Conservation (phyloP, 2,329 filamentous ascomycete species). For the Diaporthe vexans region DNA sequence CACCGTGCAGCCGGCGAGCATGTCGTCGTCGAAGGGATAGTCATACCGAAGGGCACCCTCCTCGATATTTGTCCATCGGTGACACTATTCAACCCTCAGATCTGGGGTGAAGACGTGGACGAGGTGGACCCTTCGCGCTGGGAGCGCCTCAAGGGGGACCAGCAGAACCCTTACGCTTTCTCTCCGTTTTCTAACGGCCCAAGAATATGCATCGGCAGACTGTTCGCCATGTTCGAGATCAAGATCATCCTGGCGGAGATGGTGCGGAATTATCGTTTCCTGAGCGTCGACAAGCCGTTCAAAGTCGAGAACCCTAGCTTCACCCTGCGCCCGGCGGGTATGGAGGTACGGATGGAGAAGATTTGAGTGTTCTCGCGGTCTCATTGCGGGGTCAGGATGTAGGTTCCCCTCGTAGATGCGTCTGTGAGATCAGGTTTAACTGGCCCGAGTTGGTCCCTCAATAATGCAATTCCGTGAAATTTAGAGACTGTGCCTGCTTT, state of each 20-base stretch:
- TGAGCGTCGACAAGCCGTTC: constrained; percentile 41
- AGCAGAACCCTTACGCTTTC: constrained; percentile 50
- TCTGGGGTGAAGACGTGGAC: constrained; percentile 48
- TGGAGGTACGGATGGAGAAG: constrained; percentile 22
- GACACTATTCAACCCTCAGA: constrained; percentile 42
- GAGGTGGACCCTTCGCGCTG: constrained; percentile 46
- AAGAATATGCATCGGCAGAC: constrained; percentile 55
- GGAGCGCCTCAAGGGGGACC: constrained; percentile 45
- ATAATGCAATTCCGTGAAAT: too few relatives aligned
- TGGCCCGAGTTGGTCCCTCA: too few relatives aligned
- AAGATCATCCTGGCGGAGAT: constrained; percentile 54
- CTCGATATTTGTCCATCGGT: constrained; percentile 45
- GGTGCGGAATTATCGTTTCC: constrained; percentile 50
- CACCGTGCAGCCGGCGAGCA: constrained; percentile 42
- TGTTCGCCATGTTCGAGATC: constrained; percentile 54
- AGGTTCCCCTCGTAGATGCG: background rate
- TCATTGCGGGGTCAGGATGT: background rate
- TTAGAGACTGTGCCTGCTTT: too few relatives aligned
- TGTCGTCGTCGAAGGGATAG: constrained; percentile 44
- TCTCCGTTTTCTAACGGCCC: constrained; percentile 55
- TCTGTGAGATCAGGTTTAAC: background rate
- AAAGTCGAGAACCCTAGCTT: constrained; percentile 30
- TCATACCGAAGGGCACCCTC: constrained; percentile 46
- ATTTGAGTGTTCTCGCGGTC: background rate
- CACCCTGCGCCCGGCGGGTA: constrained; percentile 10